Percentiles rank a stretch among this genome's conserved stretches.
Evolutionary conservation across 73 alveolate genomes (phyloP).

Genomic region (Blepharisma stoltei): DNA sequence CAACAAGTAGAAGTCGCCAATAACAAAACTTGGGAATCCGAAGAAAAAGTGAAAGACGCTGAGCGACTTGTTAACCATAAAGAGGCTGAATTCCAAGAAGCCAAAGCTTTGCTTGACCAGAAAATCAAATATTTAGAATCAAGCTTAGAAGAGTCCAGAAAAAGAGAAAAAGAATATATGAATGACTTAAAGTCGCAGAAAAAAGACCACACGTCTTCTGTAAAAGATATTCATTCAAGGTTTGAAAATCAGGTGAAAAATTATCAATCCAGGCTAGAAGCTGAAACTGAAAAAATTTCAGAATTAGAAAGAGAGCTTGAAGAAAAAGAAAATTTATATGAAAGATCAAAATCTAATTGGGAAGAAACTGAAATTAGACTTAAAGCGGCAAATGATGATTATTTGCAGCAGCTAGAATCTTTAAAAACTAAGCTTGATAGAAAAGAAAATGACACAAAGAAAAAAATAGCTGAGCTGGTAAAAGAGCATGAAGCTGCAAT

Average conservation of each 20-base stretch:
- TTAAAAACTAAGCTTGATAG: slow-evolving; percentile 4
- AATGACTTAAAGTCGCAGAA: slow-evolving; percentile 45
- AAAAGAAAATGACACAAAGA: slow-evolving; percentile 8
- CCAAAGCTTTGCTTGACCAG: slow-evolving; percentile 75
- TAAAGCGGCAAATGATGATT: slow-evolving; percentile 11
- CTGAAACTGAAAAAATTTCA: slow-evolving; percentile 4
- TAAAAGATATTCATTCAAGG: slow-evolving; percentile 28
- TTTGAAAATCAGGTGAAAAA: slow-evolving; percentile 28
- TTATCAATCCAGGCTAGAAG: neutral
- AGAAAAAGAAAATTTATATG: slow-evolving; percentile 22
- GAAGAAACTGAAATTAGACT: slow-evolving; percentile 20
- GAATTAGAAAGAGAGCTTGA: slow-evolving; percentile 26
- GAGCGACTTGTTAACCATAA: slow-evolving; percentile 43
- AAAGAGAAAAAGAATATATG: slow-evolving; percentile 37
- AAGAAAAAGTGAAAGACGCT: slow-evolving; percentile 68
- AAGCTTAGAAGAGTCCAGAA: slow-evolving; percentile 37
- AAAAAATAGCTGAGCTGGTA: neutral
- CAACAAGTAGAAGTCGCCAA: slow-evolving; percentile 50
- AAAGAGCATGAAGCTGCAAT: slow-evolving; percentile 11
- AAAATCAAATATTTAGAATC: slow-evolving; percentile 69
- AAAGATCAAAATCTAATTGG: slow-evolving; percentile 8
- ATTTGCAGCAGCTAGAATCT: neutral
- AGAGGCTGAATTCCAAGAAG: slow-evolving; percentile 57
- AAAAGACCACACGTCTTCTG: slow-evolving; percentile 35
- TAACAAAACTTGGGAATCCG: slow-evolving; percentile 48